Percentiles rank a stretch among this genome's conserved stretches.
Conservation (phyloP, 495 filamentous ascomycete genomes). For the Sporormia fimetaria region DNA sequence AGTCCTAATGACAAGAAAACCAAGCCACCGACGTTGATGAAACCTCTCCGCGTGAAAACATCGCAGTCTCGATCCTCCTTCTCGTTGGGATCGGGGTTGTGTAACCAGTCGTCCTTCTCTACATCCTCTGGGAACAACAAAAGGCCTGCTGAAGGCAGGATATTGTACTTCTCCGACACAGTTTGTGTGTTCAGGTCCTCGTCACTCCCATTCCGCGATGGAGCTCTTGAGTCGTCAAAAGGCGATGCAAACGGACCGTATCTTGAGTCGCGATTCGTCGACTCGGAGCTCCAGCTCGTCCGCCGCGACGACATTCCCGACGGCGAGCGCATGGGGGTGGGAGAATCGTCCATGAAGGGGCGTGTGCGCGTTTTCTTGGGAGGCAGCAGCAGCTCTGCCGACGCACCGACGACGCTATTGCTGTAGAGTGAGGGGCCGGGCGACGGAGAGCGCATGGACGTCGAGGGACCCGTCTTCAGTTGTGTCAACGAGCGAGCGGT, state of each 20-base stretch:
- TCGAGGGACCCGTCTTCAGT: constrained; percentile 28
- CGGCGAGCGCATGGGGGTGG: constrained; percentile 35
- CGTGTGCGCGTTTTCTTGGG: constrained; percentile 36
- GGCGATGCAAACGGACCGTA: constrained; percentile 41
- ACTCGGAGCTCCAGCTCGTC: constrained; percentile 52
- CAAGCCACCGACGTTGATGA: constrained; percentile 58
- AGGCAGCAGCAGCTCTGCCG: constrained; percentile 50
- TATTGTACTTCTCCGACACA: constrained; percentile 68
- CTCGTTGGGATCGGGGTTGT: constrained; percentile 59
- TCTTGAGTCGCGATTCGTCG: constrained; percentile 42
- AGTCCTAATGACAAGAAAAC: constrained; percentile 50
- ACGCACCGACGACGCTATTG: constrained; percentile 36
- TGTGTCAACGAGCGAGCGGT: constrained; percentile 35
- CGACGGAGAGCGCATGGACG: constrained; percentile 8
- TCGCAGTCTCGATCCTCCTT: constrained; percentile 54
- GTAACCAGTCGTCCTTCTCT: constrained; percentile 67
- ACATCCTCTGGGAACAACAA: constrained; percentile 65
- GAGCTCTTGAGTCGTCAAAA: constrained; percentile 49
- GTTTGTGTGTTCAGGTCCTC: constrained; percentile 65
- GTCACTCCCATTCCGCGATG: constrained; percentile 52
- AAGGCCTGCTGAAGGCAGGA: constrained; percentile 58
- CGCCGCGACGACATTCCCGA: constrained; percentile 44
- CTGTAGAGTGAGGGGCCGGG: constrained; percentile 30
- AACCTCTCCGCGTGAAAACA: constrained; percentile 53
- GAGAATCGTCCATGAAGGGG: constrained; percentile 39